Conservation (phyloP, 208 protist genomes). For the Trichomonas vaginalis region DNA sequence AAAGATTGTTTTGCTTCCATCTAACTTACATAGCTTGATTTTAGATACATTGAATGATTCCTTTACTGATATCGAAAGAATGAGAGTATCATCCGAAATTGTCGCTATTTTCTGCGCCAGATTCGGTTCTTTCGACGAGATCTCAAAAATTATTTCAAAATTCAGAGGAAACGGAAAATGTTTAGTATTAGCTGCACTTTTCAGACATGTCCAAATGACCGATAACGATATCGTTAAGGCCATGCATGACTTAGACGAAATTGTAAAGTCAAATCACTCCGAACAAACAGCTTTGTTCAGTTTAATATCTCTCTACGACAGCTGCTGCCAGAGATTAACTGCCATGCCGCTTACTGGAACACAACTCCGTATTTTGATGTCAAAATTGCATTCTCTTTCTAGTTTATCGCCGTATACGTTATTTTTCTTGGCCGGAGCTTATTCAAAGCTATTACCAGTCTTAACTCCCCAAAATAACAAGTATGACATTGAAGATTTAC, state of each 20-base stretch:
- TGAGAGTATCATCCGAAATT: neutral
- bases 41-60: neutral
- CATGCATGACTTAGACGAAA: neutral
- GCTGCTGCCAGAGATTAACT: neutral
- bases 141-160: neutral
- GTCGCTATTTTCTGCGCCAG: neutral
- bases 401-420: neutral
- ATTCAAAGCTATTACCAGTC: neutral
- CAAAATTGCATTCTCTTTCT: neutral
- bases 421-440: neutral
- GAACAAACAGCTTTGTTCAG: neutral
- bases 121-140: neutral
- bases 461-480: neutral
- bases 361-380: neutral
- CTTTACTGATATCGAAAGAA: neutral
- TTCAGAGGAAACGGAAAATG: neutral
- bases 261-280: neutral
- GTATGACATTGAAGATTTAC: neutral
- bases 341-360: neutral
- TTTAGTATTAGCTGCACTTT: neutral
- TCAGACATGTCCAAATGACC: neutral
- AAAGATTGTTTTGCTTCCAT: neutral
- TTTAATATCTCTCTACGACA: neutral
- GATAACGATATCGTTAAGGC: neutral
- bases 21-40: neutral